phyloP scores from a whole-genome alignment of 176 grass and related monocot species.

The Juncus inflexus region DNA sequence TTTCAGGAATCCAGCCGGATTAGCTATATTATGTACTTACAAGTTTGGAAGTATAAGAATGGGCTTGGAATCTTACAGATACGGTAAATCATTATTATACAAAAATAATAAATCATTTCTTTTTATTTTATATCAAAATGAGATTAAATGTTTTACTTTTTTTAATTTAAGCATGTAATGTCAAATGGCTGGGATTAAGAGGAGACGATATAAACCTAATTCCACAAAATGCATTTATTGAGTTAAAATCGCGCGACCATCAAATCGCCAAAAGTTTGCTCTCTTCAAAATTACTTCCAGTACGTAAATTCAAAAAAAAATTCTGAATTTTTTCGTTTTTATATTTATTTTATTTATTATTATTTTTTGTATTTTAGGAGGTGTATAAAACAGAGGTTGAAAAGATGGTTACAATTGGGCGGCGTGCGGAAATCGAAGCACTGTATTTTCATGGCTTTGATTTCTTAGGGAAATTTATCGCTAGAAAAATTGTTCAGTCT shows the following conservation, averaged over 20 bases:
- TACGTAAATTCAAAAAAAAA: constrained; percentile 20
- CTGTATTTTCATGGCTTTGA: constrained; percentile 77
- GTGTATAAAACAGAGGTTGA: constrained; percentile 52
- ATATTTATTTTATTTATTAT: not conserved
- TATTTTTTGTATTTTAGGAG: constrained; percentile 37
- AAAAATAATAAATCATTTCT: not conserved
- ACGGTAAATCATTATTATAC: constrained; percentile 36
- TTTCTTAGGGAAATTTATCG: constrained; percentile 80
- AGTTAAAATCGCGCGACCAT: constrained; percentile 62
- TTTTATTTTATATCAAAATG: not conserved
- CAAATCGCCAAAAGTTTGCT: constrained; percentile 81
- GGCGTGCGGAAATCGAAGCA: constrained; percentile 79
- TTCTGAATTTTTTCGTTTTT: not conserved
- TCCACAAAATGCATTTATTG: constrained; percentile 49
- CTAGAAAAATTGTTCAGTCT: constrained; percentile 79
- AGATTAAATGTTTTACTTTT: constrained; percentile 28
- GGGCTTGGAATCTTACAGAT: constrained; percentile 95
- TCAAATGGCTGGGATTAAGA: constrained; percentile 92
- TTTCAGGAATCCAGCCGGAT: constrained; percentile 90
- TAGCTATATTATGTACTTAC: constrained; percentile 93
- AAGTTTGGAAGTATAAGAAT: constrained; percentile 89
- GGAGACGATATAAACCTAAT: constrained; percentile 74
- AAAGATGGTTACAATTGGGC: constrained; percentile 58
- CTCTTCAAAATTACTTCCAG: constrained; percentile 69
- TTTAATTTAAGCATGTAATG: constrained; percentile 74